phyloP scores from a whole-genome alignment of 305 asterid species.

The Fraxinus platypoda region DNA sequence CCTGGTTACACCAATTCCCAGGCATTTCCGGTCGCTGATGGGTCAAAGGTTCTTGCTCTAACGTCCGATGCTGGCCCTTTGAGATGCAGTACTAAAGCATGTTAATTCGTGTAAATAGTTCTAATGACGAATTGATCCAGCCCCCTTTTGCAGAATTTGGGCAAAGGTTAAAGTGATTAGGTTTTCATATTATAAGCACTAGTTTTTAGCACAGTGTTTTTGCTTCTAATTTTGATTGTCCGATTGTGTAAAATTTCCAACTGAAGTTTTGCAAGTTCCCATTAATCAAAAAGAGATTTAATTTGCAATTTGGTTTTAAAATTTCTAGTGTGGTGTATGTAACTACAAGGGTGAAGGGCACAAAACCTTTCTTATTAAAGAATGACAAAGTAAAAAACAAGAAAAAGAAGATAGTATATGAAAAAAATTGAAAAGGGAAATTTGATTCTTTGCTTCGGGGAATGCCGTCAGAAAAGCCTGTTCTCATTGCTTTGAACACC shows the following conservation, averaged over 20 bases:
- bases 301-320: background rate
- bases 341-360: background rate
- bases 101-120: constrained; percentile 19
- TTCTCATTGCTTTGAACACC: constrained; percentile 88
- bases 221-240: background rate
- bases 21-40: constrained; percentile 60
- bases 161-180: background rate
- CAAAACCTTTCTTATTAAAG: background rate
- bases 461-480: constrained; percentile 54
- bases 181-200: background rate
- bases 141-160: background rate
- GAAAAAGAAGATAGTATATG: background rate
- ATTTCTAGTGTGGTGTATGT: background rate
- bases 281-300: background rate
- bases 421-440: background rate
- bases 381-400: background rate
- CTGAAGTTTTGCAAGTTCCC: background rate
- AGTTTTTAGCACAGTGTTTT: background rate
- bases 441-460: constrained; percentile 22
- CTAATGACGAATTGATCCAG: background rate
- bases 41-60: constrained; percentile 56
- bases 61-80: constrained; percentile 67
- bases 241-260: background rate
- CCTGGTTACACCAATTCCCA: constrained; percentile 53
- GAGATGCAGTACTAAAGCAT: constrained; percentile 37